Evolutionary conservation across 2,329 filamentous ascomycete genomes (phyloP).

Genomic region (Neonectria magnoliae): DNA sequence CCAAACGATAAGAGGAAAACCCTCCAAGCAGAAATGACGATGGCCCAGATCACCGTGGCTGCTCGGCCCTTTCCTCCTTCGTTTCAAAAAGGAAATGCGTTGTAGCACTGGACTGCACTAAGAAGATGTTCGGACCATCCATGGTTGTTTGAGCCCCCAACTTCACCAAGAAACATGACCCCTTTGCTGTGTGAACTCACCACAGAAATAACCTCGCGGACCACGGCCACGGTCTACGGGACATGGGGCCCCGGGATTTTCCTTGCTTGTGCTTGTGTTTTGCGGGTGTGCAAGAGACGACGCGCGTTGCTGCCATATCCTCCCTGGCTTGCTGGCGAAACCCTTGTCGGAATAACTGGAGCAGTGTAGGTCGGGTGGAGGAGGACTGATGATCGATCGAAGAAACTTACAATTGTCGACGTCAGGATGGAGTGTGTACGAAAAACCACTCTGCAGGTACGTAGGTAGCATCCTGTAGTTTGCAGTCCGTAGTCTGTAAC

Average conservation of each 20-base stretch:
- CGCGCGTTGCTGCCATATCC: neutral
- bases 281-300: neutral
- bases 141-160: neutral
- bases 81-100: neutral
- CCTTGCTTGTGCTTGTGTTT: neutral
- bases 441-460: neutral
- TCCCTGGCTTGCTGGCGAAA: neutral
- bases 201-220: neutral
- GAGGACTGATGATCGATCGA: neutral
- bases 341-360: neutral
- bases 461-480: neutral
- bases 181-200: neutral
- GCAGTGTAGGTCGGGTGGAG: neutral
- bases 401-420: neutral
- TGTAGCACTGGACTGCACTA: neutral
- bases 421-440: neutral
- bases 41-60: neutral
- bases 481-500: neutral
- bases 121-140: neutral
- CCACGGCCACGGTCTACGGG: neutral
- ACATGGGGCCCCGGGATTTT: neutral
- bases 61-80: neutral
- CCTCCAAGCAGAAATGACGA: neutral
- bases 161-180: neutral
- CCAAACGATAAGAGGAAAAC: neutral